phyloP scores from a whole-genome alignment of 345 rosid genomes.

The Litchi chinensis region DNA sequence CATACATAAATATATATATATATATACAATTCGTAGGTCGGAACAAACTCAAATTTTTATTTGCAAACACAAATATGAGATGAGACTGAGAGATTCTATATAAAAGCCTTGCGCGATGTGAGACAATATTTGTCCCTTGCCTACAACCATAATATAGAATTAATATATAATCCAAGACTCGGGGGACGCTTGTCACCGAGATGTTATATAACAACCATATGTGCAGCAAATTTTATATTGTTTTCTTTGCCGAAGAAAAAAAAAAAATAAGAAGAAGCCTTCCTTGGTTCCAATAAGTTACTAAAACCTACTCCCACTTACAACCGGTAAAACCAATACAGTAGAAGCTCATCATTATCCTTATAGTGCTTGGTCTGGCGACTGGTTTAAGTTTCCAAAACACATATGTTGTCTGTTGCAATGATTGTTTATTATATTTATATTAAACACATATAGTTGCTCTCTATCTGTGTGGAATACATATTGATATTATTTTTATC shows the following conservation, averaged over 20 bases:
- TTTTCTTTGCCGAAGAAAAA: too few relatives aligned
- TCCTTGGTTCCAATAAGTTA: not conserved
- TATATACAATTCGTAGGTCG: too few relatives aligned
- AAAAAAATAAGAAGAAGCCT: not conserved
- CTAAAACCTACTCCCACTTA: constrained; percentile 1
- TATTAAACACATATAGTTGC: not conserved
- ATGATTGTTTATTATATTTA: too few relatives aligned
- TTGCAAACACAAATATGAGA: not conserved
- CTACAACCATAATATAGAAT: not conserved
- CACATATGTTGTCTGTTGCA: not conserved
- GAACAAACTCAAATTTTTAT: too few relatives aligned
- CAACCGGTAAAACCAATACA: not conserved
- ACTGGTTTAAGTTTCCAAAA: not conserved
- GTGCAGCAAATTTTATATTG: too few relatives aligned
- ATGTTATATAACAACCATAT: not conserved
- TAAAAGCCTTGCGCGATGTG: not conserved
- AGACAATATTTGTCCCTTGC: not conserved
- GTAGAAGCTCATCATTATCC: not conserved
- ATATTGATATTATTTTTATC: too few relatives aligned
- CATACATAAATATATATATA: too few relatives aligned
- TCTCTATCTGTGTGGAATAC: not conserved
- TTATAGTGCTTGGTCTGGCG: not conserved
- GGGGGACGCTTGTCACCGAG: not conserved
- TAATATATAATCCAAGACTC: not conserved
- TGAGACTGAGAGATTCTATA: not conserved